Evolutionary conservation across 371 early-diverging fungal species (phyloP).

Genomic region (Apophysomyces elegans): DNA sequence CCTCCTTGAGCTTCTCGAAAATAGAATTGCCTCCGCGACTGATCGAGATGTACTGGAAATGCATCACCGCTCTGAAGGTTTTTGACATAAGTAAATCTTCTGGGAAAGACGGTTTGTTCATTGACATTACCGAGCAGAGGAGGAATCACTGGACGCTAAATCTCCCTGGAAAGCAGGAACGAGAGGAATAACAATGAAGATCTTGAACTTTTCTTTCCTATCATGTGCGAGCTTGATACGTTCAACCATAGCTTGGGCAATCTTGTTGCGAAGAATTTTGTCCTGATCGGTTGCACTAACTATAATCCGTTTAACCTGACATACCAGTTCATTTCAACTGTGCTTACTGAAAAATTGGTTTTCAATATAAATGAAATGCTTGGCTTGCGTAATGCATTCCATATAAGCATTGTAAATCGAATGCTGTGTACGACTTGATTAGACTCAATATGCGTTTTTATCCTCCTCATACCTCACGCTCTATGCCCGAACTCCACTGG

Average conservation of each 20-base stretch:
- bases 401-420: conserved; percentile 89
- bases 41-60: conserved; percentile 86
- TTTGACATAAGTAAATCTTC: not conserved
- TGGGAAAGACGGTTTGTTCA: not conserved
- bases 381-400: conserved; percentile 73
- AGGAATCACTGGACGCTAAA: conserved; percentile 73
- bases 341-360: conserved; percentile 92
- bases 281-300: conserved; percentile 51
- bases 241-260: conserved; percentile 71
- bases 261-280: conserved; percentile 48
- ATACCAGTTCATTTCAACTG: not conserved
- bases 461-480: conserved; percentile 43
- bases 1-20: conserved; percentile 58
- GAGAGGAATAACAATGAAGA: conserved; percentile 87
- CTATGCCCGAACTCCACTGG: conserved; percentile 72
- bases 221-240: conserved; percentile 80
- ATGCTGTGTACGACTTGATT: conserved; percentile 40
- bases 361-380: conserved; percentile 94
- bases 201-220: conserved; percentile 71
- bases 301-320: conserved; percentile 11
- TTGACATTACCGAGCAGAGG: conserved; percentile 59
- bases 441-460: not conserved
- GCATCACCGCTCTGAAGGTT: conserved; percentile 64
- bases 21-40: conserved; percentile 79
- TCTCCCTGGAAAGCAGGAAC: conserved; percentile 92